Evolutionary conservation across 2,329 filamentous ascomycete species (phyloP).

Genomic region (Cryphonectria naterciae): DNA sequence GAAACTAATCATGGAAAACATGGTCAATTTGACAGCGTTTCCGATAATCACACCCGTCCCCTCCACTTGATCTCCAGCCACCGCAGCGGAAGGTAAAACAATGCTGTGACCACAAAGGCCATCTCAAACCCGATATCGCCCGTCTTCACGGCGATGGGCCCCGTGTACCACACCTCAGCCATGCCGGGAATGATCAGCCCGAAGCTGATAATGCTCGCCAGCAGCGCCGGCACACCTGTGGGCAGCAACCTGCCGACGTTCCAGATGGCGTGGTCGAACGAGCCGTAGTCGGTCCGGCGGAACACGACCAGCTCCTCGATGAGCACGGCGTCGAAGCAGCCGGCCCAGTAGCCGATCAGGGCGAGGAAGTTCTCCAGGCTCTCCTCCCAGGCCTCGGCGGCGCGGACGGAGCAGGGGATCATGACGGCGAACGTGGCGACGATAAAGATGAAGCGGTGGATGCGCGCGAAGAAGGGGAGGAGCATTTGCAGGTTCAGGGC

Average conservation of each 20-base stretch:
- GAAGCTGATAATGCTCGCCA: slow-evolving; percentile 50
- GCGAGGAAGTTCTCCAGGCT: slow-evolving; percentile 61
- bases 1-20: neutral
- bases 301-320: slow-evolving; percentile 54
- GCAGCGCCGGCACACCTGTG: slow-evolving; percentile 51
- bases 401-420: slow-evolving; percentile 61
- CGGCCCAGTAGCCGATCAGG: slow-evolving; percentile 63
- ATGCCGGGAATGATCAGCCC: slow-evolving; percentile 62
- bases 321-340: slow-evolving; percentile 56
- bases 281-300: slow-evolving; percentile 47
- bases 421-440: slow-evolving; percentile 61
- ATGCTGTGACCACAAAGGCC: slow-evolving; percentile 56
- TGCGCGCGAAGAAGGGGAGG: slow-evolving; percentile 56
- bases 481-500: slow-evolving; percentile 56
- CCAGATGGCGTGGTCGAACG: slow-evolving; percentile 54
- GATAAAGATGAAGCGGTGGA: slow-evolving; percentile 62
- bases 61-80: slow-evolving; percentile 47
- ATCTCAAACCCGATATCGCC: slow-evolving; percentile 71
- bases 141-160: slow-evolving; percentile 61
- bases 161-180: slow-evolving; percentile 64
- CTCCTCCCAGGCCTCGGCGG: slow-evolving; percentile 59
- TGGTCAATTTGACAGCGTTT: too few species aligned
- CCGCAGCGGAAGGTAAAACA: slow-evolving; percentile 53
- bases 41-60: slow-evolving; percentile 25
- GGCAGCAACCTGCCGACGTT: slow-evolving; percentile 50